Evolutionary conservation across 1,284 basidiomycete species (phyloP).

Genomic region (Leucocoprinus gongylophorus): DNA sequence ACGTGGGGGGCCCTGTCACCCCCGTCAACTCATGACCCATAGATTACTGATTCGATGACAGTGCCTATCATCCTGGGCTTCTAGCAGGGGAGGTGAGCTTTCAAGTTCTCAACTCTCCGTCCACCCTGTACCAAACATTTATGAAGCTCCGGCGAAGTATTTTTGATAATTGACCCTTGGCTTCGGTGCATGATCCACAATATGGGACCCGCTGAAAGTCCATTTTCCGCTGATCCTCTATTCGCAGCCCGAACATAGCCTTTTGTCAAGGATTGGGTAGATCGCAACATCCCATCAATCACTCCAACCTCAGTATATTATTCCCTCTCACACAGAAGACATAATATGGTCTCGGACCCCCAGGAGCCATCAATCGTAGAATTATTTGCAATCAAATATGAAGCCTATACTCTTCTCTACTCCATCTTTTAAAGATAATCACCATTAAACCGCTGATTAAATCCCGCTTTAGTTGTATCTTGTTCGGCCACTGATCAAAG

Average conservation of each 20-base stretch:
- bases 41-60: not conserved
- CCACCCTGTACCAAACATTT: not conserved
- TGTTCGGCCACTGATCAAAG: too few relatives aligned
- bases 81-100: not conserved
- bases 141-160: slow-evolving; percentile 1
- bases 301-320: not conserved
- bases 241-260: not conserved
- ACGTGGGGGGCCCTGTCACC: slow-evolving; percentile 13
- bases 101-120: not conserved
- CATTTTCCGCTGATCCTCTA: not conserved
- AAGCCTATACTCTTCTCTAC: too few relatives aligned
- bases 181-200: not conserved
- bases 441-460: too few relatives aligned
- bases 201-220: not conserved
- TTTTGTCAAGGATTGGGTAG: not conserved
- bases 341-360: not conserved
- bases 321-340: not conserved
- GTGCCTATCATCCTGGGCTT: not conserved
- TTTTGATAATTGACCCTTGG: not conserved
- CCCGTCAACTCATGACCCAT: not conserved
- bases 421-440: too few relatives aligned
- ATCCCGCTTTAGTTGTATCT: too few relatives aligned
- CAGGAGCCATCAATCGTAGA: not conserved
- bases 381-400: too few relatives aligned
- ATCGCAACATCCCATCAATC: not conserved